Conservation (phyloP, 805 yeast species). For the Candida krabiensis region DNA sequence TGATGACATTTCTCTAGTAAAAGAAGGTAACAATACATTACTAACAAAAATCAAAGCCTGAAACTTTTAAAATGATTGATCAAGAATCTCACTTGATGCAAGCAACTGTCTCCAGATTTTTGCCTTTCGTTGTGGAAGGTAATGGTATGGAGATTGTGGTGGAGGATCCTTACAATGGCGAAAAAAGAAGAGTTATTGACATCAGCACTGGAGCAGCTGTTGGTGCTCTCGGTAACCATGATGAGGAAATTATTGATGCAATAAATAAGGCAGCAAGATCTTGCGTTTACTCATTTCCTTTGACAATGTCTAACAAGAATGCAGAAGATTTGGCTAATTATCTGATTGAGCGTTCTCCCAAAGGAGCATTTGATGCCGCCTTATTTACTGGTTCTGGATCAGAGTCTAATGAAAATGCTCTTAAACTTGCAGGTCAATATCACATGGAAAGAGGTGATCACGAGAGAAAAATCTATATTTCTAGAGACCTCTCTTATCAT, state of each 20-base stretch:
- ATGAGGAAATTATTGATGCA: conserved; percentile 38
- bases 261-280: conserved; percentile 38
- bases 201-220: conserved; percentile 57
- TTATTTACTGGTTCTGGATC: conserved; percentile 68
- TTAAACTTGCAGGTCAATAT: conserved; percentile 63
- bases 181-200: conserved; percentile 37
- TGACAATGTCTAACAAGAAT: conserved; percentile 35
- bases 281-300: conserved; percentile 38
- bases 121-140: conserved; percentile 42
- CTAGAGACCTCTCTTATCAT: conserved; percentile 48
- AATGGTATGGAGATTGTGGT: conserved; percentile 39
- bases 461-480: conserved; percentile 41
- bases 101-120: too few species aligned
- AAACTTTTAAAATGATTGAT: too few species aligned
- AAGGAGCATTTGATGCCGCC: conserved; percentile 39
- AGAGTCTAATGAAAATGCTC: conserved; percentile 79
- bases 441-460: conserved; percentile 43
- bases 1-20: too few species aligned
- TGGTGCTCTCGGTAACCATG: conserved; percentile 46
- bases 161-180: conserved; percentile 42
- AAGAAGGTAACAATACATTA: too few species aligned
- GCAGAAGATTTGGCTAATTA: conserved; percentile 45
- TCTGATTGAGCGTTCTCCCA: conserved; percentile 43
- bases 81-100: too few species aligned
- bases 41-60: too few species aligned